Evolutionary conservation across 495 filamentous ascomycete genomes (phyloP), one percentile per base, ranked within the genome.

Genomic region (Hypoxylon subgilvum): DNA sequence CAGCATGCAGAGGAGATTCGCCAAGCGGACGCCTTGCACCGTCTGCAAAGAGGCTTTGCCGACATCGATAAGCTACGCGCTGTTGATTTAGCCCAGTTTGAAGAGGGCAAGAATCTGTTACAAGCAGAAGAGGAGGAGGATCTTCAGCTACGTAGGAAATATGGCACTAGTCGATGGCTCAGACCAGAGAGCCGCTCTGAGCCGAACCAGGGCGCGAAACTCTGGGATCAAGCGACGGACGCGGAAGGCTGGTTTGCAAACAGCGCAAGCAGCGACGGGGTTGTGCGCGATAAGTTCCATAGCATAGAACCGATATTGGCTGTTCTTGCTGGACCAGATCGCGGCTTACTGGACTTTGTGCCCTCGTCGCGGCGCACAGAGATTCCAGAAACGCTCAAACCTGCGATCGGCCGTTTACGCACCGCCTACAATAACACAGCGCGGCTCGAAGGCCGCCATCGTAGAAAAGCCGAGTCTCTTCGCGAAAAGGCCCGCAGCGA

Each of bases 1-100:
- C 87, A 92, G 8, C 94, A 97, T 65, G 94, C 94, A 6, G 95
- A 98, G 63, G 94, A 97, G 65, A 87, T 98, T 43, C 82, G 90
- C n/a, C 93, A 97, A 68, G 89, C 91, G 61, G 90, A 95, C 66
- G 93, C 93, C 0, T 70, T 93, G 14, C 82, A 86, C 55, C 79
- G 86, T 13, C 70, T 98, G 2, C 81, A 86, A 39, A 82, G 84
- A 19, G 88, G 89, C 12, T 88, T 97, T 34, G 85, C 87, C 5
- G 92, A 97, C 63, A 95, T 90, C 4, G 84, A 88, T 30, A 96
- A 90, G 69, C 78, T 97, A 28, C 94, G 92, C 67, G 72, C 79
- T 1, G 89, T 86, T 55, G 89, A 96, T 66, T 70, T 79, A 45
- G 80, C 83, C 0, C 80, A 90, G 2, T 97, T 91, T 59, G 83